Evolutionary conservation across 2,329 filamentous ascomycete genomes (phyloP).

Genomic region (Venturia oleaginea): DNA sequence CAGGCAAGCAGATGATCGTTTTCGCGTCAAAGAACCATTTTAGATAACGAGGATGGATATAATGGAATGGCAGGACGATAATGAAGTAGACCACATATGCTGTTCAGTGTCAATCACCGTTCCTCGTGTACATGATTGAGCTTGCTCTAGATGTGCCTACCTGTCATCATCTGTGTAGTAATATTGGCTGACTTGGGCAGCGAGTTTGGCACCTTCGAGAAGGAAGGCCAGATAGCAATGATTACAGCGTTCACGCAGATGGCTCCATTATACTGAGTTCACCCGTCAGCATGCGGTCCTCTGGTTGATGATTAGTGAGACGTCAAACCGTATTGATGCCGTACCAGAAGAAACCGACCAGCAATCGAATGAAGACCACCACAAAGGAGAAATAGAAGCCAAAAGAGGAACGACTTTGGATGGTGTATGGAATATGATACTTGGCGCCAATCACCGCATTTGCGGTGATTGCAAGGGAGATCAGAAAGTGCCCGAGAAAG

Average conservation of each 20-base stretch:
- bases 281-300: background rate
- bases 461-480: conserved; percentile 17
- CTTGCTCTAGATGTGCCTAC: background rate
- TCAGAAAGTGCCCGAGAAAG: conserved; percentile 18
- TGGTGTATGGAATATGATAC: conserved; percentile 38
- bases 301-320: background rate
- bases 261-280: conserved; percentile 26
- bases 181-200: conserved; percentile 29
- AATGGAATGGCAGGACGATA: conserved; percentile 16
- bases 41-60: conserved; percentile 18
- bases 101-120: background rate
- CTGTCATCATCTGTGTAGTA: conserved; percentile 36
- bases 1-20: conserved; percentile 14
- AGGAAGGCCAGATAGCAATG: conserved; percentile 9
- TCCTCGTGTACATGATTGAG: background rate
- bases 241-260: background rate
- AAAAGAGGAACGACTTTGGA: conserved; percentile 32
- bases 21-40: conserved; percentile 16
- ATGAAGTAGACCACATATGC: conserved; percentile 17
- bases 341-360: conserved; percentile 34
- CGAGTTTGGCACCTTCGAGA: conserved; percentile 1
- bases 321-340: conserved; percentile 24
- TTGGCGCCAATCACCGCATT: conserved; percentile 20
- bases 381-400: conserved; percentile 34
- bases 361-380: conserved; percentile 31